Evolutionary conservation across 2,329 filamentous ascomycete genomes (phyloP), one percentile per base, ranked within the genome.

Genomic region (Sporothrix pseudoabietina): DNA sequence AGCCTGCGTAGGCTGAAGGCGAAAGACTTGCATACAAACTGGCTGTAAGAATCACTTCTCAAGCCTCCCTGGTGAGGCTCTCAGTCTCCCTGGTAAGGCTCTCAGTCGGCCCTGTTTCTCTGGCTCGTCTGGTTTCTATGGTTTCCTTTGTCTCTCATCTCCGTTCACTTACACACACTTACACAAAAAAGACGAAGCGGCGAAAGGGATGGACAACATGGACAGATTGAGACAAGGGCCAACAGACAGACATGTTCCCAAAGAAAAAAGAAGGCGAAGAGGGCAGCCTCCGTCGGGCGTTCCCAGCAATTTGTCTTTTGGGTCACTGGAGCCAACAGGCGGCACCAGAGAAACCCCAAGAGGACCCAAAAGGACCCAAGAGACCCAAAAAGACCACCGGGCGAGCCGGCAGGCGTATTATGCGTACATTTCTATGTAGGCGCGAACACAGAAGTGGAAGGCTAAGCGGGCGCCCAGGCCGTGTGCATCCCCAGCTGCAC

Each of bases 1-100:
- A 4, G n/a, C 35, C 35, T 44, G 10, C 32, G 59, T 41, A 63
- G 59, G 59, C 59, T 44, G 59, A 44, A 65, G 59, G 59, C 59
- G 59, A 52, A 55, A 12, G 22, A 55, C 52, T 55, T 22, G 12
- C 22, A 55, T 9, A 55, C n/a, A 10, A n/a, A 55, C n/a, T n/a
- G 47, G 47, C 47, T 35, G 35, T 12, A 55, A 22, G n/a, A 55
- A 26, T 22, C 19, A 63, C 59, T 8, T 35, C 35, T 35, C 35
- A 35, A 7, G n/a, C 26, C 12, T 19, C 44, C 12, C 44, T 19
- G 44, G 44, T 47, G 44, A 26, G n/a, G n/a, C n/a, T n/a, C n/a
- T n/a, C n/a, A n/a, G n/a, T n/a, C n/a, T n/a, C n/a, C n/a, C n/a
- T n/a, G n/a, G n/a, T n/a, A n/a, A n/a, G 52, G 19, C 52, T 55